These are phyloP conservation scores for Penicillium sp. DNA, from an alignment of 2,329 filamentous ascomycete species.

Conservation along the genomic window DNA sequence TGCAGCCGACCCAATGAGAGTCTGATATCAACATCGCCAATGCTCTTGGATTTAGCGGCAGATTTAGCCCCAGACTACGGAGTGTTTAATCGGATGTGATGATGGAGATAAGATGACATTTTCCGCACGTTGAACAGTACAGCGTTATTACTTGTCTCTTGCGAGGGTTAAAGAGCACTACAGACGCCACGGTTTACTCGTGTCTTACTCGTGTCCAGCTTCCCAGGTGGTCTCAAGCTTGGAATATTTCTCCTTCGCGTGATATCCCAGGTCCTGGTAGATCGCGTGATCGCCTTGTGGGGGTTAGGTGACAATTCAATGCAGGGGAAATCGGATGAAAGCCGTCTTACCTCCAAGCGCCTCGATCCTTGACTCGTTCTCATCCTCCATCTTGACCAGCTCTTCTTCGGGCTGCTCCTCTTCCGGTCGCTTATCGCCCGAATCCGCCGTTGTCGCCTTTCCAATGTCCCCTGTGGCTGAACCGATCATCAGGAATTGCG, in stretches of 20 bases:
- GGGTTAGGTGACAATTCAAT: constrained; percentile 1
- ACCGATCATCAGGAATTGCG: constrained; percentile 80
- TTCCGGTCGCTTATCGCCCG: constrained; percentile 53
- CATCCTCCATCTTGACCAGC: constrained; percentile 74
- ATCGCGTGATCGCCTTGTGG: constrained; percentile 61
- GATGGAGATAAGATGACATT: not conserved
- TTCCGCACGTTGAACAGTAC: constrained; percentile 1
- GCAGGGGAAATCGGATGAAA: not conserved
- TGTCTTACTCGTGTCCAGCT: constrained; percentile 21
- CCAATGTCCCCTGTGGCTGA: constrained; percentile 46
- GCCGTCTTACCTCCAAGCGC: constrained; percentile 56
- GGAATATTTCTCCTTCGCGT: constrained; percentile 68
- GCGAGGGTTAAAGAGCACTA: not conserved
- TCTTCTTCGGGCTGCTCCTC: constrained; percentile 72
- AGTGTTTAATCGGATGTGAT: not conserved
- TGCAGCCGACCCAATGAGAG: constrained; percentile 12
- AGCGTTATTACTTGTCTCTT: constrained; percentile 2
- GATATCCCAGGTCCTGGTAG: constrained; percentile 63
- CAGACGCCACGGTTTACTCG: not conserved
- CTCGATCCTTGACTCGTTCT: constrained; percentile 72
- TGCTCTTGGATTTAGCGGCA: constrained; percentile 8
- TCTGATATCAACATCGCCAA: not conserved
- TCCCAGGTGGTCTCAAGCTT: constrained; percentile 67
- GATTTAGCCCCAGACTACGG: constrained; percentile 6
- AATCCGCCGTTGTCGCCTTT: constrained; percentile 40